A percentile compares a stretch with the other conserved stretches of the same genome.
Conservation (phyloP, 805 yeast species). For the Suhomyces xylopsoci region DNA sequence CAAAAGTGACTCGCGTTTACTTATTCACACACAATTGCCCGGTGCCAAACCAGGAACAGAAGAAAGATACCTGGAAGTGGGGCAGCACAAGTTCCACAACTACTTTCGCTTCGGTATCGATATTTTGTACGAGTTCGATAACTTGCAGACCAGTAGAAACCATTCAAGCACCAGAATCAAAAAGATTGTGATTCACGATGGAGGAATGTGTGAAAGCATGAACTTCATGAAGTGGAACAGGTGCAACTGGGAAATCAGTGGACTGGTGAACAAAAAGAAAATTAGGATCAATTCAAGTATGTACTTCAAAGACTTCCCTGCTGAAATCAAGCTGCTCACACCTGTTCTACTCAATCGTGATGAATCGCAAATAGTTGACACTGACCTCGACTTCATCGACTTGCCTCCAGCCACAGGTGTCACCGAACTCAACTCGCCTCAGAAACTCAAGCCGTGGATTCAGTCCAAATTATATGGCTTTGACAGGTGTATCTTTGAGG, state of each 20-base stretch:
- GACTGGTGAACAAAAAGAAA: slow-evolving; percentile 6
- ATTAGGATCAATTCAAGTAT: slow-evolving; percentile 21
- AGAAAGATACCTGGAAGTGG: slow-evolving; percentile 4
- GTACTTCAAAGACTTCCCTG: slow-evolving; percentile 32
- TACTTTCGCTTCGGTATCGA: slow-evolving; percentile 56
- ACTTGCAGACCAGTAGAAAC: slow-evolving; percentile 6
- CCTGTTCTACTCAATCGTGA: slow-evolving; percentile 39
- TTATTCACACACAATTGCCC: slow-evolving; percentile 36
- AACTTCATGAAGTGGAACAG: slow-evolving; percentile 55
- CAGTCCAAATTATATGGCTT: slow-evolving; percentile 42
- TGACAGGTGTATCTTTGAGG: slow-evolving; percentile 42
- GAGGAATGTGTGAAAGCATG: slow-evolving; percentile 47
- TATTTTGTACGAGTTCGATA: slow-evolving; percentile 44
- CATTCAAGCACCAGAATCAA: slow-evolving; percentile 23
- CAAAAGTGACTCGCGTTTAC: slow-evolving; percentile 43
- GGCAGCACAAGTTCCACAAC: slow-evolving; percentile 47
- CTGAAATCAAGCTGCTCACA: slow-evolving; percentile 12
- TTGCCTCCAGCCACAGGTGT: not conserved
- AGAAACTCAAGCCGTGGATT: slow-evolving; percentile 37
- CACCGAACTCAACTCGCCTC: slow-evolving; percentile 15
- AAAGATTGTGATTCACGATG: slow-evolving; percentile 51
- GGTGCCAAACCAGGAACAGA: not conserved
- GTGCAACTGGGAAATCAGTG: slow-evolving; percentile 42
- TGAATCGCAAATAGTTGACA: slow-evolving; percentile 38
- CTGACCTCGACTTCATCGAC: slow-evolving; percentile 33